These are phyloP conservation scores for Chenopodium berlandieri DNA, from an alignment of 148 eudicot genomes.

Conservation along the genomic window DNA sequence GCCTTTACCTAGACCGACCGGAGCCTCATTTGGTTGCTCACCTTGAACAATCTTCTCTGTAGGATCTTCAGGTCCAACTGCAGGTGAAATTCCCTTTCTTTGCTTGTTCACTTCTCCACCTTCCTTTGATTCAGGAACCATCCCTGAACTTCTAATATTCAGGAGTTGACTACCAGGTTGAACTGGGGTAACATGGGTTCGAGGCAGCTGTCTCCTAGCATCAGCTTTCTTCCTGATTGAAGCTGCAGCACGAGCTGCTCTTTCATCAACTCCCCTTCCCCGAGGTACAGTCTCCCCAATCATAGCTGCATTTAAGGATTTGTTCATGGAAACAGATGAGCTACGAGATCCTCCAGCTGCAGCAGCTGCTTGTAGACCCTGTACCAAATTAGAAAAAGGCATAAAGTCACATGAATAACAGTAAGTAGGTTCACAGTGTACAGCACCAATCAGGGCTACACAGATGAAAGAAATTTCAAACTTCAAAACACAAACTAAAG, in stretches of 20 bases:
- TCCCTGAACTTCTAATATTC: conserved; percentile 50
- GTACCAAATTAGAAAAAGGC: conserved; percentile 26
- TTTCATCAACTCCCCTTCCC: conserved; percentile 79
- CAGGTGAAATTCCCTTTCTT: conserved; percentile 27
- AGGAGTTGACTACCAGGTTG: conserved; percentile 55
- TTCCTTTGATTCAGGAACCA: conserved; percentile 30
- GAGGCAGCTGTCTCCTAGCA: conserved; percentile 55
- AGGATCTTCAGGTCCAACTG: conserved; percentile 22
- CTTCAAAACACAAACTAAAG: too few species aligned
- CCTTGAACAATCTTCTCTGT: conserved; percentile 12
- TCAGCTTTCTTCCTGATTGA: conserved; percentile 77
- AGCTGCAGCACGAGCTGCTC: conserved; percentile 80
- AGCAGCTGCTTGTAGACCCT: conserved; percentile 70
- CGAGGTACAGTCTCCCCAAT: conserved; percentile 50
- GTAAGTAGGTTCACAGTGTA: not conserved
- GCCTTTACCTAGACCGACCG: conserved; percentile 65
- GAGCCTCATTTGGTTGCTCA: conserved; percentile 43
- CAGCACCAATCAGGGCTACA: too few species aligned
- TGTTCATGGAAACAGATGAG: conserved; percentile 36
- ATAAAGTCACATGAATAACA: not conserved
- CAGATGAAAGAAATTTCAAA: not conserved
- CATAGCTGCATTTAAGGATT: conserved; percentile 35
- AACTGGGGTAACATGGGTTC: conserved; percentile 56
- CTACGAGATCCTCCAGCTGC: conserved; percentile 48
- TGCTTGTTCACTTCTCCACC: conserved; percentile 21